Evolutionary conservation across 1,284 basidiomycete species (phyloP).

Genomic region (Ustilago cynodontis): DNA sequence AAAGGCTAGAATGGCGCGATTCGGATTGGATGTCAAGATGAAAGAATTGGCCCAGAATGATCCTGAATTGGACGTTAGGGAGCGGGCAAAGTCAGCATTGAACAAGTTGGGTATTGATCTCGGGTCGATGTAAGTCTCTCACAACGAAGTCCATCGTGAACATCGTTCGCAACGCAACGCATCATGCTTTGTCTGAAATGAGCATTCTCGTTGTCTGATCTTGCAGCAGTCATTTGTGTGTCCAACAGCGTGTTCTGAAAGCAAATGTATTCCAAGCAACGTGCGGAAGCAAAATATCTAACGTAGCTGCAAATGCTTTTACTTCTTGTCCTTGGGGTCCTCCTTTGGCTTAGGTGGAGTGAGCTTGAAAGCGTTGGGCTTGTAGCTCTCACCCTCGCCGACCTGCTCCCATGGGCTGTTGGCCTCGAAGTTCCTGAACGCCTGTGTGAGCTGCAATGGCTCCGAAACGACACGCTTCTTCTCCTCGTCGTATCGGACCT

Average conservation of each 20-base stretch:
- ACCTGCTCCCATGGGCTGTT: conserved; percentile 91
- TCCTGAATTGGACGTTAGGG: conserved; percentile 46
- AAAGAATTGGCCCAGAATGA: conserved; percentile 37
- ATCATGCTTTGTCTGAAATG: background rate
- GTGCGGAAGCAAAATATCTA: background rate
- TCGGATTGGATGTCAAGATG: conserved; percentile 44
- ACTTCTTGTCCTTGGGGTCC: conserved; percentile 68
- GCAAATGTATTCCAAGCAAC: background rate
- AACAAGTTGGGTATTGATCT: conserved; percentile 27
- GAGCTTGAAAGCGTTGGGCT: conserved; percentile 72
- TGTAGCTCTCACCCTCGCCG: conserved; percentile 82
- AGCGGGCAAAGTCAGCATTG: conserved; percentile 42
- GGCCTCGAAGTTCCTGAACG: conserved; percentile 95
- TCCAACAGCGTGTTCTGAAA: background rate
- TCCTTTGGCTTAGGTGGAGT: conserved; percentile 71
- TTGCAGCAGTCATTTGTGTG: background rate
- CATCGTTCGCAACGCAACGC: background rate
- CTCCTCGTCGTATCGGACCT: conserved; percentile 98
- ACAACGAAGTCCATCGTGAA: background rate
- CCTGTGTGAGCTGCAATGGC: conserved; percentile 96
- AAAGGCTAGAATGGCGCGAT: conserved; percentile 25
- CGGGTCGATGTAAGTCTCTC: conserved; percentile 8
- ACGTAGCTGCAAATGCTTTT: conserved; percentile 4
- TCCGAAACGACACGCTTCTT: conserved; percentile 98
- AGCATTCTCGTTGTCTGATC: background rate